Evolutionary conservation across 192 early-diverging fungal species (phyloP).

Genomic region (Neocallimastix lanati): DNA sequence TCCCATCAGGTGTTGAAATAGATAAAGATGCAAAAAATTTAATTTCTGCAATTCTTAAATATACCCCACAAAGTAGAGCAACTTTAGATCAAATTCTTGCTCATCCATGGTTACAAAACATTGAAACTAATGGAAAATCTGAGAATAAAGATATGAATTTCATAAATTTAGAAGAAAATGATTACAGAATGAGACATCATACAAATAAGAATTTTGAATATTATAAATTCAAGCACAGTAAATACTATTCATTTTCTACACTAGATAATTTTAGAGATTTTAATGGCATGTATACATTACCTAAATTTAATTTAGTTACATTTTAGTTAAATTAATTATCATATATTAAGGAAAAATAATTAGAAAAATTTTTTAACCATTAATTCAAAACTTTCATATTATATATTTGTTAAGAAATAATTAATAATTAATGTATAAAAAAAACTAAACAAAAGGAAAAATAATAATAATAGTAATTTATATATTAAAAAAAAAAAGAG

Average conservation of each 20-base stretch:
- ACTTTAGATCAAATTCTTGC: background rate
- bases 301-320: background rate
- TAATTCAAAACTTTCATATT: too few relatives aligned
- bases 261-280: background rate
- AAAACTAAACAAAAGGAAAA: too few relatives aligned
- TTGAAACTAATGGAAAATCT: background rate
- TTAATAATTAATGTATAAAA: too few relatives aligned
- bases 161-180: background rate
- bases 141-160: background rate
- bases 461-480: too few relatives aligned
- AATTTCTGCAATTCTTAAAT: background rate
- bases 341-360: background rate
- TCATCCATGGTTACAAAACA: background rate
- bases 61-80: background rate
- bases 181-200: background rate
- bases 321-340: too few relatives aligned
- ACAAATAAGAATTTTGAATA: background rate
- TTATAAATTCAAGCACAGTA: background rate
- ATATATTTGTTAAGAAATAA: too few relatives aligned
- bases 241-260: background rate
- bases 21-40: background rate
- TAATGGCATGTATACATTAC: background rate
- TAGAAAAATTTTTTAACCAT: too few relatives aligned
- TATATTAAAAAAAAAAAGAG: too few relatives aligned
- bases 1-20: slow-evolving; percentile 13